Percentiles rank a stretch among this genome's conserved stretches.
Evolutionary conservation across 1,284 basidiomycete species (phyloP).

Genomic region (Cryptococcus sp.): DNA sequence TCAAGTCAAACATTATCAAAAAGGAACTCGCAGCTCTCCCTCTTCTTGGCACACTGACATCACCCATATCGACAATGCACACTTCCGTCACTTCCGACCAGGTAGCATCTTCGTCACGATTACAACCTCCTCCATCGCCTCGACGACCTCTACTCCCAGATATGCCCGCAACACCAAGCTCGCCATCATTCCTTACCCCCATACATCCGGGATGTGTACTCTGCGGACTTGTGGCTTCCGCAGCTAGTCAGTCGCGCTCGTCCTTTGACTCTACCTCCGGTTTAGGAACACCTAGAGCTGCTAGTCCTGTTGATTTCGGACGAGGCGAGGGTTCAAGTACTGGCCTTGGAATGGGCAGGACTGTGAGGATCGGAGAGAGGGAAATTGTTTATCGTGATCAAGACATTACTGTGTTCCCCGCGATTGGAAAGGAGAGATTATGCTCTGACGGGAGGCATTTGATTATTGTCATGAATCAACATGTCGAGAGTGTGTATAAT

Average conservation of each 20-base stretch:
- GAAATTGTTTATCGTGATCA: constrained; percentile 35
- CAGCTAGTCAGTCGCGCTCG: constrained; percentile 6
- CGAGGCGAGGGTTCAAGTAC: too few species aligned
- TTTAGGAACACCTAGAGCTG: too few species aligned
- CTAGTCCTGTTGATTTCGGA: too few species aligned
- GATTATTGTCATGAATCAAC: constrained; percentile 39
- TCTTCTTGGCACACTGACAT: too few species aligned
- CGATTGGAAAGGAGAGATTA: constrained; percentile 36
- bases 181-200: not conserved
- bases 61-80: too few species aligned
- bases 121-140: not conserved
- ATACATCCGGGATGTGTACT: constrained; percentile 30
- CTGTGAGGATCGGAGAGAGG: constrained; percentile 19
- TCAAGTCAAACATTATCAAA: too few species aligned
- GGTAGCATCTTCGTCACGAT: not conserved
- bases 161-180: not conserved
- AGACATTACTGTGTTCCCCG: constrained; percentile 35
- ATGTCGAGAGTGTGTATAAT: constrained; percentile 42
- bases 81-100: too few species aligned
- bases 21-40: too few species aligned
- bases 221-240: constrained; percentile 26
- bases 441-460: constrained; percentile 37
- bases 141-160: not conserved
- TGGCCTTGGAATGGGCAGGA: too few species aligned
- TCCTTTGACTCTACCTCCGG: too few species aligned